These are phyloP conservation scores for Coelastrella sp. DNA, from an alignment of 139 green algal genomes.

Conservation along the genomic window DNA sequence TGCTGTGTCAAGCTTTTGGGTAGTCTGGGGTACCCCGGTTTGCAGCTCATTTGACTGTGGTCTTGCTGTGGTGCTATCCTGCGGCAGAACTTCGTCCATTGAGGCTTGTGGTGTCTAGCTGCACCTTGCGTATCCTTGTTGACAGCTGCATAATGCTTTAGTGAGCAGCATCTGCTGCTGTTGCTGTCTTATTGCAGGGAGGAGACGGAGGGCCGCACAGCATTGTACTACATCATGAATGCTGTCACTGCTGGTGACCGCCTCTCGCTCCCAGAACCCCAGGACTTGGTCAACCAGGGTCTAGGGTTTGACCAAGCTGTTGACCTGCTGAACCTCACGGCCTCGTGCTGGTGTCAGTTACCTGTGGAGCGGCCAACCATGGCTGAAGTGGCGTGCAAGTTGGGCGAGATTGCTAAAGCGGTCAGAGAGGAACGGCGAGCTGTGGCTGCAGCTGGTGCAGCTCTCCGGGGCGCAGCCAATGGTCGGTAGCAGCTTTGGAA, in stretches of 20 bases:
- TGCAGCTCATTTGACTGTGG: too few species aligned
- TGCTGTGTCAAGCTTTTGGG: too few species aligned
- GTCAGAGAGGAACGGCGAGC: neutral
- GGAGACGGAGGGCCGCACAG: conserved; percentile 40
- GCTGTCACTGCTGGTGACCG: conserved; percentile 45
- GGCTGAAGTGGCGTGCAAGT: conserved; percentile 32
- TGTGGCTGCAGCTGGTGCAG: too few species aligned
- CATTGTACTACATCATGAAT: conserved; percentile 48
- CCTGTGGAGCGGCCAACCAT: conserved; percentile 55
- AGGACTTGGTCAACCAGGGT: conserved; percentile 30
- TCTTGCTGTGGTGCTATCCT: too few species aligned
- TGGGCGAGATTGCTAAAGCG: conserved; percentile 14
- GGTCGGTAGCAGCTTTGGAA: too few species aligned
- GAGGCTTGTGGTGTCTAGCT: too few species aligned
- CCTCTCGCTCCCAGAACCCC: conserved; percentile 53
- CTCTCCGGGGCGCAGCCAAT: too few species aligned
- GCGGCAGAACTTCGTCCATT: too few species aligned
- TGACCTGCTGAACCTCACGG: conserved; percentile 38
- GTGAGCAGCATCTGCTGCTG: neutral
- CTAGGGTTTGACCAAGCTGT: neutral
- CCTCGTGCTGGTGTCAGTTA: conserved; percentile 52
- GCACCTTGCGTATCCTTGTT: conserved; percentile 46
- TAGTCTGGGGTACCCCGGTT: too few species aligned
- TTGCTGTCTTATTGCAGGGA: conserved; percentile 34
- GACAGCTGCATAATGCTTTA: neutral